phyloP scores from a whole-genome alignment of 805 yeast species.

The Candida vartiovaarae region DNA sequence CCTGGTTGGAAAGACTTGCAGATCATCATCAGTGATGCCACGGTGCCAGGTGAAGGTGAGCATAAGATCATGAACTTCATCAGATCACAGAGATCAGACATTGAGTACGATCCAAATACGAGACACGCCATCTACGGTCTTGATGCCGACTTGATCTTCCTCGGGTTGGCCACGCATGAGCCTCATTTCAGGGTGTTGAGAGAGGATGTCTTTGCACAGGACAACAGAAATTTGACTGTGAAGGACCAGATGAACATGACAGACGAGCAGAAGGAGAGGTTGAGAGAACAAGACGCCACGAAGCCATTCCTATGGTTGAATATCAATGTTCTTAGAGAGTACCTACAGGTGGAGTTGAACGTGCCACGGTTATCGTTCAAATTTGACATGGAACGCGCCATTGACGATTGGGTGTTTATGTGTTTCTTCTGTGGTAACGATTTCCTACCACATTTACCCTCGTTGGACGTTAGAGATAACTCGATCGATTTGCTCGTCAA shows the following conservation, averaged over 20 bases:
- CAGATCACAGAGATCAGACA: slow-evolving; percentile 81
- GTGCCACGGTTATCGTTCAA: slow-evolving; percentile 64
- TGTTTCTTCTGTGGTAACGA: slow-evolving; percentile 98
- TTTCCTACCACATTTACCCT: slow-evolving; percentile 93
- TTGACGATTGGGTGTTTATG: slow-evolving; percentile 98
- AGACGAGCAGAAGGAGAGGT: slow-evolving; percentile 42
- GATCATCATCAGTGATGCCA: slow-evolving; percentile 88
- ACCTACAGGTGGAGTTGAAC: slow-evolving; percentile 72
- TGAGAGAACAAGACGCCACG: slow-evolving; percentile 31
- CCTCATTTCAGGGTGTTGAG: slow-evolving; percentile 92
- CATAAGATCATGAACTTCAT: slow-evolving; percentile 96
- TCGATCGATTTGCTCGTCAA: slow-evolving; percentile 77
- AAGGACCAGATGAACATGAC: slow-evolving; percentile 51
- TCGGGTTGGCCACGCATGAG: slow-evolving; percentile 95
- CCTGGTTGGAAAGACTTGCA: slow-evolving; percentile 92
- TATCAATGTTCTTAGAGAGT: slow-evolving; percentile 80
- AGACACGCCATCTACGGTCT: slow-evolving; percentile 95
- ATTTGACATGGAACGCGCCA: slow-evolving; percentile 88
- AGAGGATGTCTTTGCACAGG: slow-evolving; percentile 91
- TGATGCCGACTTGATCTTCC: slow-evolving; percentile 95
- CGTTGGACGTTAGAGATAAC: slow-evolving; percentile 89
- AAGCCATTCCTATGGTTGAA: slow-evolving; percentile 95
- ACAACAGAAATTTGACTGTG: slow-evolving; percentile 32
- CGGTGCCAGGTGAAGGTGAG: slow-evolving; percentile 99
- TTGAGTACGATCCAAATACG: slow-evolving; percentile 86